Conservation (phyloP, 2,329 filamentous ascomycete genomes). For the Lasiodiplodia gonubiensis region DNA sequence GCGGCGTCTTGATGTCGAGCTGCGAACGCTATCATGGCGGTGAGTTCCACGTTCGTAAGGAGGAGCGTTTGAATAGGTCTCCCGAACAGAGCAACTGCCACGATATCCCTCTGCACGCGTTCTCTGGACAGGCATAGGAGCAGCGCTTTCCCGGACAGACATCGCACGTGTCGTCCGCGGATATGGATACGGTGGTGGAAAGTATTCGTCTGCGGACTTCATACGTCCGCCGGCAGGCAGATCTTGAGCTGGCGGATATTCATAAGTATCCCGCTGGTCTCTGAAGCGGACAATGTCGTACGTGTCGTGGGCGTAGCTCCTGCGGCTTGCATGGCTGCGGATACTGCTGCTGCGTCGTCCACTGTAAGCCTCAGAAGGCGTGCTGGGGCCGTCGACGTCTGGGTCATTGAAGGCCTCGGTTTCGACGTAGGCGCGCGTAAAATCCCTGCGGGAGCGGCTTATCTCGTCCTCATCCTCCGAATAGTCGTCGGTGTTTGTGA, state of each 20-base stretch:
- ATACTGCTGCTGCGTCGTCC: slow-evolving; percentile 17
- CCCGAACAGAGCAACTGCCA: background rate
- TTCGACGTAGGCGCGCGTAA: slow-evolving; percentile 27
- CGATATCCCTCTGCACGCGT: slow-evolving; percentile 1
- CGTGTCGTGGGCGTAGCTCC: slow-evolving; percentile 1
- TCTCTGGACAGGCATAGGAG: background rate
- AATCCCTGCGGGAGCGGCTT: slow-evolving; percentile 21
- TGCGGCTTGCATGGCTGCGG: slow-evolving; percentile 15
- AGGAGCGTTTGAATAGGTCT: slow-evolving; percentile 5
- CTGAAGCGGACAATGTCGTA: slow-evolving; percentile 10
- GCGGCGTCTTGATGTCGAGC: slow-evolving; percentile 4
- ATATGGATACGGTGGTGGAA: slow-evolving; percentile 11
- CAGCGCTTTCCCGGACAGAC: background rate
- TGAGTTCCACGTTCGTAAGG: background rate
- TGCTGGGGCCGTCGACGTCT: slow-evolving; percentile 7
- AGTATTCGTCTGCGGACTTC: slow-evolving; percentile 15
- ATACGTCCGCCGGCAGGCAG: slow-evolving; percentile 2
- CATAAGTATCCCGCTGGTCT: background rate
- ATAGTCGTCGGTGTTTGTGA: slow-evolving; percentile 18
- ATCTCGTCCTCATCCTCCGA: slow-evolving; percentile 23
- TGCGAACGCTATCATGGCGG: slow-evolving; percentile 13
- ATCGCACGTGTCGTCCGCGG: background rate
- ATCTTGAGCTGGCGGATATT: background rate
- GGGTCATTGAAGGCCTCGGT: slow-evolving; percentile 25
- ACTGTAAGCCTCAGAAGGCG: slow-evolving; percentile 17